These are phyloP conservation scores for Russula emetica DNA, from an alignment of 768 basidiomycete genomes.

Conservation along the genomic window DNA sequence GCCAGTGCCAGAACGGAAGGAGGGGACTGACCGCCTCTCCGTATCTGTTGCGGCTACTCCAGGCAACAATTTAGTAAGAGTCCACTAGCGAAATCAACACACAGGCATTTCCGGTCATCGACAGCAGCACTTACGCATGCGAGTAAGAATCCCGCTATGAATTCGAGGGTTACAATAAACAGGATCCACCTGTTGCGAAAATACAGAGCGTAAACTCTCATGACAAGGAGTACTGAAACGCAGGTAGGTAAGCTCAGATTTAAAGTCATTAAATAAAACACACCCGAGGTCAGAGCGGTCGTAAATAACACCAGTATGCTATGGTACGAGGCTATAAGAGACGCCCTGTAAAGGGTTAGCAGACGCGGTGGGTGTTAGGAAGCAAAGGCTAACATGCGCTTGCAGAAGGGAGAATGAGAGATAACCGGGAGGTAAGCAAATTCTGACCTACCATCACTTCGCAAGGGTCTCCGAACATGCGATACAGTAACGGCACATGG, in stretches of 20 bases:
- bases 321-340: neutral
- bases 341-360: neutral
- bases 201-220: slow-evolving; percentile 32
- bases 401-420: neutral
- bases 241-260: neutral
- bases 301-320: neutral
- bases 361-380: neutral
- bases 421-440: neutral
- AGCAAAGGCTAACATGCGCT: slow-evolving; percentile 1
- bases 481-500: slow-evolving; percentile 26
- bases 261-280: neutral
- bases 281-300: slow-evolving; percentile 3
- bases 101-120: neutral
- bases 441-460: neutral
- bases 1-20: neutral
- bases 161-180: slow-evolving; percentile 11
- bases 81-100: slow-evolving; percentile 5
- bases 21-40: neutral
- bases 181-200: slow-evolving; percentile 29
- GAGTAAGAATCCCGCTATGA: neutral
- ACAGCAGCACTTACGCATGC: slow-evolving; percentile 6
- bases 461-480: slow-evolving; percentile 5
- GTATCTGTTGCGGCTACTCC: neutral
- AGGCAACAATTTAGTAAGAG: neutral
- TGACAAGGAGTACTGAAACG: slow-evolving; percentile 26